Percentiles rank a stretch among this genome's conserved stretches.
Evolutionary conservation across 2,329 filamentous ascomycete genomes (phyloP).

Genomic region (Ophiostoma piceae): DNA sequence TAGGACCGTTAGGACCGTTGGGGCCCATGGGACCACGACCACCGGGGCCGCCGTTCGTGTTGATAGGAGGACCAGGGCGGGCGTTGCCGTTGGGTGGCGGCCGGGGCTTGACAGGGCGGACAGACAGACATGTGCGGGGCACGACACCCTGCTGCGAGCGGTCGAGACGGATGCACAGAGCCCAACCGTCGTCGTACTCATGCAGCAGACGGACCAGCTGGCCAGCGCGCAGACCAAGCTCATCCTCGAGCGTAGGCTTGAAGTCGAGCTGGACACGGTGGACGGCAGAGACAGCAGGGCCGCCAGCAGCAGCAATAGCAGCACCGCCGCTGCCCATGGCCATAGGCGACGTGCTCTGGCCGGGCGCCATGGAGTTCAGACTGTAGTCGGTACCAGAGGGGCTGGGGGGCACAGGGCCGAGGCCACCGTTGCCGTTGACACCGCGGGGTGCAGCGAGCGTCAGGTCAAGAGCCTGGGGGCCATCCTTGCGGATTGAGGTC

Average conservation of each 20-base stretch:
- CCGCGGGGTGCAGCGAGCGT: conserved; percentile 41
- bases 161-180: conserved; percentile 85
- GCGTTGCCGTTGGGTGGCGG: conserved; percentile 43
- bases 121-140: conserved; percentile 87
- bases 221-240: conserved; percentile 74
- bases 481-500: conserved; percentile 52
- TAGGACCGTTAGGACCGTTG: background rate
- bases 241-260: conserved; percentile 84
- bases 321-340: conserved; percentile 46
- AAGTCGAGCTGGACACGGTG: conserved; percentile 95
- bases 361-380: conserved; percentile 49
- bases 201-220: conserved; percentile 84
- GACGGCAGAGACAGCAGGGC: conserved; percentile 59
- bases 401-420: conserved; percentile 46
- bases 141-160: conserved; percentile 88
- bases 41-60: conserved; percentile 10
- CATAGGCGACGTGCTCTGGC: conserved; percentile 43
- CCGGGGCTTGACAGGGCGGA: conserved; percentile 83
- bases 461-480: conserved; percentile 49
- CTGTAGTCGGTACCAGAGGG: conserved; percentile 61
- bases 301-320: conserved; percentile 58
- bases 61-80: conserved; percentile 29
- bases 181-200: conserved; percentile 98
- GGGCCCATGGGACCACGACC: conserved; percentile 31
- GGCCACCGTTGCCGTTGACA: conserved; percentile 28